A percentile compares a stretch with the other conserved stretches of the same genome.
Evolutionary conservation across 1,284 basidiomycete genomes (phyloP).

Genomic region (Malassezia caprae): DNA sequence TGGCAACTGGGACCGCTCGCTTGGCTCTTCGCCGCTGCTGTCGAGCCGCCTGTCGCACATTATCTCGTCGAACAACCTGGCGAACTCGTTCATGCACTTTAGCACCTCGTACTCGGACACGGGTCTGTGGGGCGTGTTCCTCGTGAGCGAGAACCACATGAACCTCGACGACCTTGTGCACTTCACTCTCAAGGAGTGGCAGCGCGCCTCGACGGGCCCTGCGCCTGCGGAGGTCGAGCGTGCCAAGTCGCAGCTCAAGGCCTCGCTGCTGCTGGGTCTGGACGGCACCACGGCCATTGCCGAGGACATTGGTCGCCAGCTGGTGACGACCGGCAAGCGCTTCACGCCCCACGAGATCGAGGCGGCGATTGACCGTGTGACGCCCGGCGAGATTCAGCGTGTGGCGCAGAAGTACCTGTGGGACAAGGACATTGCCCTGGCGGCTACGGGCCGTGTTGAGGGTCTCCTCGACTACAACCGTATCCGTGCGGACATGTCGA

Average conservation of each 20-base stretch:
- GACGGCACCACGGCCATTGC: slow-evolving; percentile 93
- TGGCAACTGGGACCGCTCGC: slow-evolving; percentile 97
- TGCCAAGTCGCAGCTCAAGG: slow-evolving; percentile 95
- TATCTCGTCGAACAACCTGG: slow-evolving; percentile 85
- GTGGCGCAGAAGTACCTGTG: slow-evolving; percentile 93
- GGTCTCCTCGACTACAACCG: slow-evolving; percentile 58
- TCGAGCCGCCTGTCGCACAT: slow-evolving; percentile 85
- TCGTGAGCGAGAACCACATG: slow-evolving; percentile 68
- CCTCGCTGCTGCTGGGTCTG: slow-evolving; percentile 74
- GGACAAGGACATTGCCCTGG: slow-evolving; percentile 64
- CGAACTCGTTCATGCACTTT: slow-evolving; percentile 99
- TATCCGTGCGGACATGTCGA: slow-evolving; percentile 48
- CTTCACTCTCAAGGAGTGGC: slow-evolving; percentile 94
- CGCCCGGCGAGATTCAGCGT: slow-evolving; percentile 77
- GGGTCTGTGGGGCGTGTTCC: slow-evolving; percentile 97
- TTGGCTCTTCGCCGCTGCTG: slow-evolving; percentile 79
- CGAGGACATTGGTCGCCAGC: slow-evolving; percentile 94
- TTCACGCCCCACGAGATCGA: slow-evolving; percentile 89
- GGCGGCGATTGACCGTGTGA: slow-evolving; percentile 78
- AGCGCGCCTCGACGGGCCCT: slow-evolving; percentile 81
- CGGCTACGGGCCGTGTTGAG: slow-evolving; percentile 64
- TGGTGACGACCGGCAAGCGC: slow-evolving; percentile 73
- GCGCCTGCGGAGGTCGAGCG: slow-evolving; percentile 81
- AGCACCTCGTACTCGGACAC: slow-evolving; percentile 99
- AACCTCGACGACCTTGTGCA: slow-evolving; percentile 89